phyloP scores from a whole-genome alignment of 2,329 filamentous ascomycete genomes.

The Biscogniauxia marginata region DNA sequence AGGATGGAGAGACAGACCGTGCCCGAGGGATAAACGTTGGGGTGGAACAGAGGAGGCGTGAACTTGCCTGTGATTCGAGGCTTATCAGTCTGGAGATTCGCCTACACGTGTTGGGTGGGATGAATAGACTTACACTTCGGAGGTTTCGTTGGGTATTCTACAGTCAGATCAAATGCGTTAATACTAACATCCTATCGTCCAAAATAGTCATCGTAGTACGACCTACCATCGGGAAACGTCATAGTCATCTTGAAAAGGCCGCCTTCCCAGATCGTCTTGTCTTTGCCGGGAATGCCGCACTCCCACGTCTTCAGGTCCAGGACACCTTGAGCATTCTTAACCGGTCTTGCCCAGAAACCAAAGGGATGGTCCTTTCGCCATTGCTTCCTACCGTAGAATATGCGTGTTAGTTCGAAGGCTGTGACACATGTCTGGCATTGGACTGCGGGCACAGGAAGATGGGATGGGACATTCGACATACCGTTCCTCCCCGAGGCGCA shows the following conservation, averaged over 20 bases:
- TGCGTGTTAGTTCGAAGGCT: slow-evolving; percentile 11
- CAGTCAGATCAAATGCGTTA: slow-evolving; percentile 15
- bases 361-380: slow-evolving; percentile 98
- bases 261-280: slow-evolving; percentile 98
- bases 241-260: slow-evolving; percentile 94
- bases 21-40: slow-evolving; percentile 96
- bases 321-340: slow-evolving; percentile 73
- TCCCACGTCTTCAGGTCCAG: slow-evolving; percentile 96
- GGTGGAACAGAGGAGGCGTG: slow-evolving; percentile 91
- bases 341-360: slow-evolving; percentile 90
- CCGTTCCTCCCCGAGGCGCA: slow-evolving; percentile 86
- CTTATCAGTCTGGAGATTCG: slow-evolving; percentile 7
- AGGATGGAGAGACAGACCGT: slow-evolving; percentile 96
- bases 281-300: slow-evolving; percentile 92
- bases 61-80: slow-evolving; percentile 75
- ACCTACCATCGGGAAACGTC: slow-evolving; percentile 85
- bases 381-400: slow-evolving; percentile 68
- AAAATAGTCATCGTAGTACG: background rate
- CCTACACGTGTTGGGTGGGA: background rate
- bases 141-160: slow-evolving; percentile 97
- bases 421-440: background rate
- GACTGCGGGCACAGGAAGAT: background rate
- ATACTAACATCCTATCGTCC: slow-evolving; percentile 19
- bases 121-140: slow-evolving; percentile 79
- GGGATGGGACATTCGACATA: slow-evolving; percentile 41